Conservation (phyloP, 2,329 filamentous ascomycete genomes). For the Talaromyces sp. region DNA sequence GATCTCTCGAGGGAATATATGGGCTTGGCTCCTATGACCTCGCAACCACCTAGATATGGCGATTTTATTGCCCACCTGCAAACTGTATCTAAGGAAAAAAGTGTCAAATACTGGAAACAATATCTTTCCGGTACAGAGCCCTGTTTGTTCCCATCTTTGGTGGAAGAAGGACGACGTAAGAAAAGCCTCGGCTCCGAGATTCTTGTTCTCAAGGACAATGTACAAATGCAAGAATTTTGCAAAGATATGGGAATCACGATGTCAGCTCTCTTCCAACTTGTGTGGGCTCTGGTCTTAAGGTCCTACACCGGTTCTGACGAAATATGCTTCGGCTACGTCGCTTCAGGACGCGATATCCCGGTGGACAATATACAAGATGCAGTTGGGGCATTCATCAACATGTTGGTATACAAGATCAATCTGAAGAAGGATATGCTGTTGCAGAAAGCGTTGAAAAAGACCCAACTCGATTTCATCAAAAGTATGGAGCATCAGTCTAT, state of each 20-base stretch:
- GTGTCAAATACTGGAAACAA: constrained; percentile 42
- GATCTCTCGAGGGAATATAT: constrained; percentile 37
- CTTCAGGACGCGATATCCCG: constrained; percentile 32
- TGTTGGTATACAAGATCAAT: constrained; percentile 21
- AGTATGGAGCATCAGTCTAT: constrained; percentile 17
- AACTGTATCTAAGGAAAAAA: constrained; percentile 24
- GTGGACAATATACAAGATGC: constrained; percentile 32
- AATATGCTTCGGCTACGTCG: constrained; percentile 42
- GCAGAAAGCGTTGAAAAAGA: constrained; percentile 18
- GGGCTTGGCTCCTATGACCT: neutral
- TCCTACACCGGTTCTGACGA: constrained; percentile 42
- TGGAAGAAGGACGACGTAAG: constrained; percentile 5
- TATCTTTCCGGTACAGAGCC: constrained; percentile 43
- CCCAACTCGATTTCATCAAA: constrained; percentile 17
- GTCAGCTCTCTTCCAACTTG: constrained; percentile 32
- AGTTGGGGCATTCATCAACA: constrained; percentile 26
- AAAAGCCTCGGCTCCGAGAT: constrained; percentile 14
- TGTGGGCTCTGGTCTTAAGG: constrained; percentile 43
- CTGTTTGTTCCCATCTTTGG: constrained; percentile 40
- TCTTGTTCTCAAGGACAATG: constrained; percentile 17
- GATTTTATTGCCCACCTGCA: constrained; percentile 21
- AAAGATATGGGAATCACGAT: constrained; percentile 17
- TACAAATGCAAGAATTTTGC: constrained; percentile 21
- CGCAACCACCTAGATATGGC: constrained; percentile 6
- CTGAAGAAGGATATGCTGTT: constrained; percentile 23